Evolutionary conservation across 345 rosid species (phyloP).

Genomic region (Gynandropsis gynandra): DNA sequence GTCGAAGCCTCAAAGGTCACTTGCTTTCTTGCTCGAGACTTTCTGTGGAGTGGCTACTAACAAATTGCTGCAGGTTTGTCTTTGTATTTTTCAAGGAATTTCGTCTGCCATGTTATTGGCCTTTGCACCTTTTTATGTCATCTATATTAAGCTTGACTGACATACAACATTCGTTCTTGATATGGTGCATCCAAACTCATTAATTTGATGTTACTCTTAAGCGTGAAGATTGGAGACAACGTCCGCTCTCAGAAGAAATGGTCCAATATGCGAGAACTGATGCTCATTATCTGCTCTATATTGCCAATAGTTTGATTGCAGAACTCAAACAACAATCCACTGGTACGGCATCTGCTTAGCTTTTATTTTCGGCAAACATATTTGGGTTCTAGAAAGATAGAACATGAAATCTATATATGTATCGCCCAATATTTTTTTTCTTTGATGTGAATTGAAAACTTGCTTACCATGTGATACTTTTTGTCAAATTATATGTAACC

Average conservation of each 20-base stretch:
- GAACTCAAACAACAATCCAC: conserved; percentile 57
- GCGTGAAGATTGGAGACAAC: conserved; percentile 99
- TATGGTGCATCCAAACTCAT: not conserved
- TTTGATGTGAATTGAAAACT: not conserved
- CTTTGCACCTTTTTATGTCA: not conserved
- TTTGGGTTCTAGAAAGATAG: not conserved
- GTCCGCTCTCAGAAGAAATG: conserved; percentile 78
- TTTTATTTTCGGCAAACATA: not conserved
- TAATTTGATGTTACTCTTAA: conserved; percentile 26
- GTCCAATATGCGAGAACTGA: conserved; percentile 69
- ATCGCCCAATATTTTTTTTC: not conserved
- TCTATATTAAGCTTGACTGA: conserved; percentile 13
- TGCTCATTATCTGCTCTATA: conserved; percentile 73
- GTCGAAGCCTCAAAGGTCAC: conserved; percentile 79
- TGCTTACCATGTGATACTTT: conserved; percentile 5
- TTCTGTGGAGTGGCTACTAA: conserved; percentile 70
- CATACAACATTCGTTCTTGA: conserved; percentile 7
- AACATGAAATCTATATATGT: not conserved
- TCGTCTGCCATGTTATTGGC: not conserved
- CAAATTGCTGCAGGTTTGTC: conserved; percentile 74
- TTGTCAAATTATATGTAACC: conserved; percentile 3
- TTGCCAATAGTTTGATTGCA: conserved; percentile 49
- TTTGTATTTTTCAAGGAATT: not conserved
- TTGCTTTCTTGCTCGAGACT: conserved; percentile 81
- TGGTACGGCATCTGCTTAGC: conserved; percentile 38